A percentile compares a stretch with the other conserved stretches of the same genome.
phyloP scores from a whole-genome alignment of 805 yeast genomes.

The Yamadazyma phyllophila region DNA sequence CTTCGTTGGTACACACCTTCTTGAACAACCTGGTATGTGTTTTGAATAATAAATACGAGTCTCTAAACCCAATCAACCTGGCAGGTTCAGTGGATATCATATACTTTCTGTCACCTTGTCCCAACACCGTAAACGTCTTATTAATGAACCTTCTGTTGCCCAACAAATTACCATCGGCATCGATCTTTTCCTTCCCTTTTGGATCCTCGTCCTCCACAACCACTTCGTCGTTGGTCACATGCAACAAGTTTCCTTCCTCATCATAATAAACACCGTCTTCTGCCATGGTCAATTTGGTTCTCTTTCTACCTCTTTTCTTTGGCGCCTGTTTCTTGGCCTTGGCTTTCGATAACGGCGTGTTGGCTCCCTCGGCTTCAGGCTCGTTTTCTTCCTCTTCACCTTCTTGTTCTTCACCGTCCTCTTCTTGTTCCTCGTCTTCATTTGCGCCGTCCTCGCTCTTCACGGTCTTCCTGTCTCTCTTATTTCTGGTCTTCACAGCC shows the following conservation, averaged over 20 bases:
- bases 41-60: constrained; percentile 84
- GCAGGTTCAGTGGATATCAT: constrained; percentile 98
- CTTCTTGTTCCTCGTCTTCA: constrained; percentile 26
- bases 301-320: constrained; percentile 44
- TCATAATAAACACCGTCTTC: constrained; percentile 49
- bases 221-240: constrained; percentile 72
- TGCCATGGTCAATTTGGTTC: constrained; percentile 33
- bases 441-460: constrained; percentile 18
- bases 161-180: constrained; percentile 58
- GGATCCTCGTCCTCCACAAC: constrained; percentile 68
- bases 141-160: constrained; percentile 77
- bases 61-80: constrained; percentile 89
- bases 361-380: constrained; percentile 16
- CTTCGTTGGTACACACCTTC: constrained; percentile 68
- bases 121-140: constrained; percentile 61
- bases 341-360: constrained; percentile 1
- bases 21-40: constrained; percentile 77
- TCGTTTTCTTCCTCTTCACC: constrained; percentile 25
- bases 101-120: constrained; percentile 68
- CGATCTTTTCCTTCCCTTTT: constrained; percentile 74
- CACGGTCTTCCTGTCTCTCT: constrained; percentile 13
- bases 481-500: constrained; percentile 7
- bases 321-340: constrained; percentile 19
- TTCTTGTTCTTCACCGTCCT: constrained; percentile 26
- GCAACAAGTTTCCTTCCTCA: constrained; percentile 64